A percentile compares a stretch with the other conserved stretches of the same genome.
Conservation (phyloP, 345 rosid genomes). For the Eucalyptus lansdowneana region DNA sequence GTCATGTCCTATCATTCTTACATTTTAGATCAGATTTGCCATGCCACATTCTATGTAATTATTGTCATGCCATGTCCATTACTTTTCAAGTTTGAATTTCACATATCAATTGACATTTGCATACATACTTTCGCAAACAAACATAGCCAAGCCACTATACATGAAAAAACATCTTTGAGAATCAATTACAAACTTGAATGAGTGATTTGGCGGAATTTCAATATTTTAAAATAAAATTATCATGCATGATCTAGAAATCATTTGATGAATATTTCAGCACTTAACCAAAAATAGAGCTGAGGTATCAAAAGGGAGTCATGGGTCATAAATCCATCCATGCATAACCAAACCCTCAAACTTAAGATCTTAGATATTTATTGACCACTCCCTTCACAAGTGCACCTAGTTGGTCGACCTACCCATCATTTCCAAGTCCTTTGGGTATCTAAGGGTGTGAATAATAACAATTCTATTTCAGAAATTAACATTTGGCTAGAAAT, state of each 20-base stretch:
- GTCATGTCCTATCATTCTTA: neutral
- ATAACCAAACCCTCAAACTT: neutral
- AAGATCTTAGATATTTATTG: neutral
- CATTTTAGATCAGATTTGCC: neutral
- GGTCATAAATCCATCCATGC: neutral
- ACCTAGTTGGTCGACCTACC: neutral
- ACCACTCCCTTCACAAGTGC: neutral
- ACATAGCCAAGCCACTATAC: neutral
- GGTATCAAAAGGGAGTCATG: neutral
- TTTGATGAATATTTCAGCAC: neutral
- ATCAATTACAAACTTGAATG: neutral
- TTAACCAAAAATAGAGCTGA: neutral
- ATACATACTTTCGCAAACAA: neutral
- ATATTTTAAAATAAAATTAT: neutral
- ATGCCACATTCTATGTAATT: neutral
- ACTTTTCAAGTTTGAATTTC: neutral
- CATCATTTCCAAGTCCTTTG: neutral
- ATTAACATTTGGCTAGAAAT: rapidly evolving
- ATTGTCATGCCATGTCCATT: neutral
- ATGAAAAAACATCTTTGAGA: neutral
- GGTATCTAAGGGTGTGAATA: neutral
- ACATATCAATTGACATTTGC: neutral
- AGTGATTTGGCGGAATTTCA: neutral
- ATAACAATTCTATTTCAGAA: too few species aligned
- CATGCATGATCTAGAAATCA: neutral